phyloP scores from a whole-genome alignment of 2,329 filamentous ascomycete species.

The Tolypocladium pustulatum region DNA sequence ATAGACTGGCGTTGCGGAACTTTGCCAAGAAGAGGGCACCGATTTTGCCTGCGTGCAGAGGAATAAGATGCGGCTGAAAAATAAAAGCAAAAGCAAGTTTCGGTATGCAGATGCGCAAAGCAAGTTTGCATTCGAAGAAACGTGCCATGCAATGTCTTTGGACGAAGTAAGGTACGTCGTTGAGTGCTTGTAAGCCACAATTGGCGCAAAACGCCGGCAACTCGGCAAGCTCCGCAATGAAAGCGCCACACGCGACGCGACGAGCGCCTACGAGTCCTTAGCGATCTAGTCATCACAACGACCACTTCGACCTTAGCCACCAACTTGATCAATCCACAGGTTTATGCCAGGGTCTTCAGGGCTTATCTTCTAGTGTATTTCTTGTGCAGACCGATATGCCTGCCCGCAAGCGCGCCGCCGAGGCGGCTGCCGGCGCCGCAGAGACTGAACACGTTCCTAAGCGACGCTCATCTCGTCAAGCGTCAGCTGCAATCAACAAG shows the following conservation, averaged over 20 bases:
- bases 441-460: no score
- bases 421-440: no score
- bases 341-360: not conserved
- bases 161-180: not conserved
- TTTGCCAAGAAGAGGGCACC: no score
- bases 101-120: no score
- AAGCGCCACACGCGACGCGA: not conserved
- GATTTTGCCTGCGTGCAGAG: no score
- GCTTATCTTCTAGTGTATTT: not conserved
- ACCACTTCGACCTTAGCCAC: not conserved
- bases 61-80: no score
- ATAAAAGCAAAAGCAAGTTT: no score
- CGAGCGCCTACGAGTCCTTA: not conserved
- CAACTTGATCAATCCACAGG: not conserved
- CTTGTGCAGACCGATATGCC: not conserved
- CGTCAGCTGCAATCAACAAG: constrained; percentile 3
- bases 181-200: not conserved
- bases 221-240: not conserved
- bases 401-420: not conserved
- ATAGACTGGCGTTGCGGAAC: no score
- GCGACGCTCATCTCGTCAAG: constrained; percentile 17
- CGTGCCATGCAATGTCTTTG: no score
- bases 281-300: not conserved
- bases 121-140: no score
- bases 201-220: not conserved